Evolutionary conservation across 495 filamentous ascomycete genomes (phyloP).

Genomic region (Pseudomonodictys pantanalensis): DNA sequence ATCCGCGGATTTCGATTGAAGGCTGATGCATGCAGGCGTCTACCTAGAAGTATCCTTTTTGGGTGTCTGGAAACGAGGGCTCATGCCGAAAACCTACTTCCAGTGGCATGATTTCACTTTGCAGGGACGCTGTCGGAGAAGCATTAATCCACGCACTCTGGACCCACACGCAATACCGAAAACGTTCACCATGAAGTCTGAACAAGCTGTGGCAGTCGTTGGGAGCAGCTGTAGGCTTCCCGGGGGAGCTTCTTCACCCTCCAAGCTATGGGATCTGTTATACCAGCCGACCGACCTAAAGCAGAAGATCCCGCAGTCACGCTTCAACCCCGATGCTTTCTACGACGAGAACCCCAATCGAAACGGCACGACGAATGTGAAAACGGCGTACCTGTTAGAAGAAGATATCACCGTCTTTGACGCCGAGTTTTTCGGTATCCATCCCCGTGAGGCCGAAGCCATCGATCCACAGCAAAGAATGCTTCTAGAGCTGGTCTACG

Average conservation of each 20-base stretch:
- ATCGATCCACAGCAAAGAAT: conserved; percentile 19
- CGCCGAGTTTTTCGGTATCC: conserved; percentile 11
- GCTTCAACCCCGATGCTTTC: background rate
- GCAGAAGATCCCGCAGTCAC: background rate
- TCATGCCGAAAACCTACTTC: too few relatives aligned
- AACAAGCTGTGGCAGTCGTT: background rate
- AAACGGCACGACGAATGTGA: conserved; percentile 1
- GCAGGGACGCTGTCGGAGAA: too few relatives aligned
- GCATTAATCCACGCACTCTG: too few relatives aligned
- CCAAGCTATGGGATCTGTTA: background rate
- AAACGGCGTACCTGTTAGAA: conserved; percentile 10
- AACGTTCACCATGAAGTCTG: too few relatives aligned
- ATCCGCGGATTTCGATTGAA: too few relatives aligned
- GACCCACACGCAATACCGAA: too few relatives aligned
- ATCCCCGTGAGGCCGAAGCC: background rate
- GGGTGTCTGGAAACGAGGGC: too few relatives aligned
- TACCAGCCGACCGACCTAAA: background rate
- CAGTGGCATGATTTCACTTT: too few relatives aligned
- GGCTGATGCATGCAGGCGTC: too few relatives aligned
- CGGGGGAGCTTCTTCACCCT: background rate
- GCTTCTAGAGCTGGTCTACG: conserved; percentile 11
- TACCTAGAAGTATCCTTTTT: too few relatives aligned
- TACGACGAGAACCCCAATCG: background rate
- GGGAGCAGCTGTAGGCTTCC: background rate
- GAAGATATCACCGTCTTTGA: conserved; percentile 4